Percentiles rank a stretch among this genome's conserved stretches.
phyloP scores from a whole-genome alignment of 768 basidiomycete species.

The Pluteus cervinus region DNA sequence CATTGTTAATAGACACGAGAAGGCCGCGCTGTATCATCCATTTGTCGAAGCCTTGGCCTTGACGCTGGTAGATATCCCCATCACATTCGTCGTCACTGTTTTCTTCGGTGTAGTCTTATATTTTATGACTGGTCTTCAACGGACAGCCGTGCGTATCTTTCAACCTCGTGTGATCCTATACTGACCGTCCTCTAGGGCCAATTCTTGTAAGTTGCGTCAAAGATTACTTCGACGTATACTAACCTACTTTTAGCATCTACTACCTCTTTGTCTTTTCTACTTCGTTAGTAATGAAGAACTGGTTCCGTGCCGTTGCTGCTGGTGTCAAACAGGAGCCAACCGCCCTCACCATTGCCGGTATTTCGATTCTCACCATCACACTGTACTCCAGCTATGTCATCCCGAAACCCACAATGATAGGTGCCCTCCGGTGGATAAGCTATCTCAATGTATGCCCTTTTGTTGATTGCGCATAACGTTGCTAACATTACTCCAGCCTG shows the following conservation, averaged over 20 bases:
- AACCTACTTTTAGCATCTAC: slow-evolving; percentile 37
- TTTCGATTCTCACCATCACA: slow-evolving; percentile 24
- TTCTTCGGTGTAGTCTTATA: slow-evolving; percentile 49
- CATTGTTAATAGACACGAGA: slow-evolving; percentile 50
- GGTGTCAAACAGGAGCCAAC: slow-evolving; percentile 52
- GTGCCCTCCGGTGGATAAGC: slow-evolving; percentile 62
- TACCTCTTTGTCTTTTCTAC: slow-evolving; percentile 53
- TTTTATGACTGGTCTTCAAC: slow-evolving; percentile 55
- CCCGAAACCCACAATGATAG: slow-evolving; percentile 59
- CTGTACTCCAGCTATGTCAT: slow-evolving; percentile 35
- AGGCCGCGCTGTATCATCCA: slow-evolving; percentile 53
- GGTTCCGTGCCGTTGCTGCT: slow-evolving; percentile 67
- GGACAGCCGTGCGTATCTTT: too few species aligned
- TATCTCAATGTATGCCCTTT: slow-evolving; percentile 45
- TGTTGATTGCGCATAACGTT: neutral
- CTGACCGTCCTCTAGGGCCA: too few species aligned
- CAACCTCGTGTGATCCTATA: too few species aligned
- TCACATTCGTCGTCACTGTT: slow-evolving; percentile 39
- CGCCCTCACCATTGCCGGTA: slow-evolving; percentile 55
- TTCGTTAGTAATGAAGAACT: slow-evolving; percentile 63
- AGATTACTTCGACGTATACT: slow-evolving; percentile 3
- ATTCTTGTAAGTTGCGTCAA: slow-evolving; percentile 51
- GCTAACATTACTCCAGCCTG: slow-evolving; percentile 6
- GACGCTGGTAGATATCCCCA: slow-evolving; percentile 57
- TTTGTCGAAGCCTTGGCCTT: slow-evolving; percentile 39